phyloP scores from a whole-genome alignment of 2,329 filamentous ascomycete species.

The Curvularia sp. region DNA sequence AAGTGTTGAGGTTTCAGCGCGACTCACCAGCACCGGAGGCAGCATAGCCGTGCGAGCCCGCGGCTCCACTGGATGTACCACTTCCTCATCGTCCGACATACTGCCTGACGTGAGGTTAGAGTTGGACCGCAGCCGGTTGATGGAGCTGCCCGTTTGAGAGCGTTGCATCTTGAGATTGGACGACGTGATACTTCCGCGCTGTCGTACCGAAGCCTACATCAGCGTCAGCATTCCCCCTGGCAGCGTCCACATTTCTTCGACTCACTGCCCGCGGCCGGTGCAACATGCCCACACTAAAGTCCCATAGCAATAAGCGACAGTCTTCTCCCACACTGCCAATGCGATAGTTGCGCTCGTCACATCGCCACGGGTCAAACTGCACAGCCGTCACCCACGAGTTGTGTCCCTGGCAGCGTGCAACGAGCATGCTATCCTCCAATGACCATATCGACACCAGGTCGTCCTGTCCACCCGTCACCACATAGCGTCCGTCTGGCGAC shows the following conservation, averaged over 20 bases:
- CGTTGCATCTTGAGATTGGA: slow-evolving; percentile 53
- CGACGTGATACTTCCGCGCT: slow-evolving; percentile 61
- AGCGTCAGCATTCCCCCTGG: slow-evolving; percentile 3
- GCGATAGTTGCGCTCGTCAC: slow-evolving; percentile 92
- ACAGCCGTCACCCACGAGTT: slow-evolving; percentile 94
- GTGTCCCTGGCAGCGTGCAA: slow-evolving; percentile 93
- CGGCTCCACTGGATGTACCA: slow-evolving; percentile 84
- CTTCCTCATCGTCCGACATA: slow-evolving; percentile 66
- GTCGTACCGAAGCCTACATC: slow-evolving; percentile 60
- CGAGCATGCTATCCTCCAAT: slow-evolving; percentile 78
- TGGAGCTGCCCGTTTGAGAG: slow-evolving; percentile 67
- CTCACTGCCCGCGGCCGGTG: slow-evolving; percentile 82
- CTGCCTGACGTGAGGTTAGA: slow-evolving; percentile 66
- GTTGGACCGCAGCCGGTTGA: slow-evolving; percentile 71
- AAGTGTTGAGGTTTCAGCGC: slow-evolving; percentile 5
- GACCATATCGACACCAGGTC: slow-evolving; percentile 97
- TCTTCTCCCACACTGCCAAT: slow-evolving; percentile 97
- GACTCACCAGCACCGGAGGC: slow-evolving; percentile 83
- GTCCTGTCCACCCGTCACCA: slow-evolving; percentile 93
- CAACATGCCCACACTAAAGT: slow-evolving; percentile 97
- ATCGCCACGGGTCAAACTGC: slow-evolving; percentile 95
- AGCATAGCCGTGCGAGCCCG: slow-evolving; percentile 82
- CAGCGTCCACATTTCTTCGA: background rate
- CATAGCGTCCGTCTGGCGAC: slow-evolving; percentile 96
- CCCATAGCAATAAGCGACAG: slow-evolving; percentile 88